Evolutionary conservation across 495 filamentous ascomycete genomes (phyloP), one percentile per base, ranked within the genome.

Genomic region (Neurospora pannonica): DNA sequence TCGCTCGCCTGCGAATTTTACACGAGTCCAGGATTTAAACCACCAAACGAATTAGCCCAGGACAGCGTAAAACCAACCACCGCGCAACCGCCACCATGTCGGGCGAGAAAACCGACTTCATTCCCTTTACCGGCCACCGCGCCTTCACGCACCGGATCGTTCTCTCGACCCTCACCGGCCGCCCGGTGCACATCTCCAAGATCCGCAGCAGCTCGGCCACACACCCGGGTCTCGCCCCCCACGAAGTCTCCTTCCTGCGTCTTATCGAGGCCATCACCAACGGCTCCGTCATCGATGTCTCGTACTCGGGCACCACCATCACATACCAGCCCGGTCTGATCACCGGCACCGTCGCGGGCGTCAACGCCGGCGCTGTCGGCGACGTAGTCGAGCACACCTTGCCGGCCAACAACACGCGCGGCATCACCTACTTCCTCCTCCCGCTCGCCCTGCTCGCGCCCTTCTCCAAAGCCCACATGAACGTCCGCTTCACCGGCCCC

Each of bases 191-290:
- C 81, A 93, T 99, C 80, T 95, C 95, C 40, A 91, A 95, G 81
- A 98, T 99, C 84, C 93, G 97, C 74, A 86, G 93, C 38, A 90
- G 91, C 43, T 97, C 94, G 37, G 88, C 91, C 70, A 94, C 92
- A 19, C 88, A 91, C 76, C 94, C 96, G 7, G 97, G 97, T 77
- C 92, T 99, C 67, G 89, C 92, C 71, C 90, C 93, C 70, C 92
- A 97, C 85, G 97, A 99, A 85, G 90, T 98, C 79, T 97, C 95
- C 40, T 93, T 99, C 84, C 88, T 99, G 21, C 96, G 97, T 71
- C 91, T 99, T 9, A 90, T 99, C 76, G 96, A 98, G 81, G 86
- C 92, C 71, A 87, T 99, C 77, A 98, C 97, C 80, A 99, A 99
- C 88, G 97, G 97, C 85, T 92, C 93, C 38, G 87, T 89, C 74